A percentile compares a stretch with the other conserved stretches of the same genome.
Evolutionary conservation across 2,329 filamentous ascomycete genomes (phyloP).

Genomic region (Neofusicoccum parvum): DNA sequence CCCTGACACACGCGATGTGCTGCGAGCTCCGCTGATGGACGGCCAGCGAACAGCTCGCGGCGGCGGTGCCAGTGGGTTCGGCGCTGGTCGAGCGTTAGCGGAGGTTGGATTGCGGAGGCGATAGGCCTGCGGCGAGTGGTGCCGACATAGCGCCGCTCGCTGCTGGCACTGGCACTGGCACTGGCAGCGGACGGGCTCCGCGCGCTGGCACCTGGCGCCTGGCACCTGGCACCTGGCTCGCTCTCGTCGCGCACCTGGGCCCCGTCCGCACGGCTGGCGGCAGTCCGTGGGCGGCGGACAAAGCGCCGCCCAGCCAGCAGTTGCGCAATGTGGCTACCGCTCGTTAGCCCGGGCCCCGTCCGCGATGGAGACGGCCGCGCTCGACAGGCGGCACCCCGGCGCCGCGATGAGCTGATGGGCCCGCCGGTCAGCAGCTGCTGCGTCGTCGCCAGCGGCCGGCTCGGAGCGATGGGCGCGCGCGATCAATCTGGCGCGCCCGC

Average conservation of each 20-base stretch:
- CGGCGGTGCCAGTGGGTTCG: background rate
- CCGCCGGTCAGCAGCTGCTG: background rate
- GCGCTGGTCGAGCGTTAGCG: background rate
- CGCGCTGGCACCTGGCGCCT: no score
- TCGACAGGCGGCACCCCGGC: background rate
- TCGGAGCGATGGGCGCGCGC: conserved; percentile 5
- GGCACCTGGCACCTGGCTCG: no score
- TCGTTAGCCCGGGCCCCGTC: background rate
- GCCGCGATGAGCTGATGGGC: background rate
- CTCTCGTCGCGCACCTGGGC: no score
- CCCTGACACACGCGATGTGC: conserved; percentile 6
- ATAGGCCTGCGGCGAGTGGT: background rate
- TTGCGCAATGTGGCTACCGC: conserved; percentile 18
- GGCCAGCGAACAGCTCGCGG: conserved; percentile 4
- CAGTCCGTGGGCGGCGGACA: conserved; percentile 5
- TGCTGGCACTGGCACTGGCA: no score
- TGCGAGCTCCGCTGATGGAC: conserved; percentile 11
- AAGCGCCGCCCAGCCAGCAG: background rate
- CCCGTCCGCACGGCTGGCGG: background rate
- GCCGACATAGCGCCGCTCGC: conserved; percentile 2
- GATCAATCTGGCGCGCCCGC: background rate
- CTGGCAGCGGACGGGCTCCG: no score
- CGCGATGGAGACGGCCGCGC: background rate
- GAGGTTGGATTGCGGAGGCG: conserved; percentile 12
- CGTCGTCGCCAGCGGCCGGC: background rate